A percentile compares a stretch with the other conserved stretches of the same genome.
Conservation (phyloP, 352 stramenopile genomes). For the Hyaloperonospora brassicae region DNA sequence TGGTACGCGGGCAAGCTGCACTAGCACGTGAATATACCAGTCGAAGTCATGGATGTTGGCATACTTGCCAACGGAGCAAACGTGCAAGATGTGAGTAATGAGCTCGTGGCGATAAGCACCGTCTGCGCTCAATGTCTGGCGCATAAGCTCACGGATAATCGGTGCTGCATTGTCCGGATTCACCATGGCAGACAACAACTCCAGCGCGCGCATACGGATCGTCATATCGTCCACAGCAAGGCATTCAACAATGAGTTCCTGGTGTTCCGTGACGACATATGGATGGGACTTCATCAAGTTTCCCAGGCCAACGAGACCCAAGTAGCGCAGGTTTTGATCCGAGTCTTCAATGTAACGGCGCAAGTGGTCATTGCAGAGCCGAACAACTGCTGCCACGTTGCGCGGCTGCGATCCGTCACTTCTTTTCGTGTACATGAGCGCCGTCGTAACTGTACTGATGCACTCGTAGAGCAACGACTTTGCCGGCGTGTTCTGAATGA, state of each 20-base stretch:
- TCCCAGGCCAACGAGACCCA: constrained; percentile 95
- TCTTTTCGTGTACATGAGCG: constrained; percentile 94
- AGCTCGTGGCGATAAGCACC: constrained; percentile 93
- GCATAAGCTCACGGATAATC: constrained; percentile 94
- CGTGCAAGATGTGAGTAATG: constrained; percentile 92
- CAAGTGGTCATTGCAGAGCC: constrained; percentile 93
- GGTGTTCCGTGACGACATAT: constrained; percentile 91
- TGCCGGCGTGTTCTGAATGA: constrained; percentile 95
- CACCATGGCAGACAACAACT: constrained; percentile 94
- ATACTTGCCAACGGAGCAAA: constrained; percentile 98
- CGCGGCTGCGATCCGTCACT: constrained; percentile 91
- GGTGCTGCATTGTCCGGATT: constrained; percentile 93
- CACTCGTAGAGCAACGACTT: constrained; percentile 98
- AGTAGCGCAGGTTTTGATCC: constrained; percentile 99
- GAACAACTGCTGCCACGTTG: constrained; percentile 90
- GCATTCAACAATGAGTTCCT: constrained; percentile 94
- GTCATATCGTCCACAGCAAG: constrained; percentile 98
- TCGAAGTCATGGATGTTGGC: constrained; percentile 95
- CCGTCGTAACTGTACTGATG: constrained; percentile 95
- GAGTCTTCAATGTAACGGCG: constrained; percentile 93
- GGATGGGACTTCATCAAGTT: constrained; percentile 95
- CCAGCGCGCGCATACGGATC: constrained; percentile 95
- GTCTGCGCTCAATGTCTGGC: constrained; percentile 91
- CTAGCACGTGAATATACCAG: constrained; percentile 97
- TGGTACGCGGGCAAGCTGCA: constrained; percentile 90